These are phyloP conservation scores for Pleurotus platypus DNA, from an alignment of 768 basidiomycete genomes.

Conservation along the genomic window DNA sequence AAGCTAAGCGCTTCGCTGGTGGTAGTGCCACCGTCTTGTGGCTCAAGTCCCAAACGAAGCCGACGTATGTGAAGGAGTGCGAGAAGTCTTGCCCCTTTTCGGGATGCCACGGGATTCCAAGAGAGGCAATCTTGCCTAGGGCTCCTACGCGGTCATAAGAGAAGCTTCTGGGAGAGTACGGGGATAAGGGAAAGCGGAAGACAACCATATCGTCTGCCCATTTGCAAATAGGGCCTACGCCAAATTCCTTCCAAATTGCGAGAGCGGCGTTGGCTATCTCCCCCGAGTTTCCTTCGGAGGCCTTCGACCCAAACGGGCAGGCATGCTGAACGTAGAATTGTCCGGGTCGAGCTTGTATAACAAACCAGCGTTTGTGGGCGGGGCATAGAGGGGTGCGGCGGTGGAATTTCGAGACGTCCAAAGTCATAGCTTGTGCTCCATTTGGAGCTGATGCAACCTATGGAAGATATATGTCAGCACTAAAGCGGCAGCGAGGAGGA, in stretches of 20 bases:
- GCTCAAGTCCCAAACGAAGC: conserved; percentile 25
- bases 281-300: no score
- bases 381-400: conserved; percentile 12
- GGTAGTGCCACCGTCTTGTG: conserved; percentile 19
- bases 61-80: conserved; percentile 18
- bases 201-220: conserved; percentile 5
- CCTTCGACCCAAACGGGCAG: conserved; percentile 10
- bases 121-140: conserved; percentile 10
- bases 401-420: conserved; percentile 22
- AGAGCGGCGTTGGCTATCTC: no score
- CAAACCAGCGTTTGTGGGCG: conserved; percentile 14
- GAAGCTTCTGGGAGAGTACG: no score
- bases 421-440: conserved; percentile 23
- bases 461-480: no score
- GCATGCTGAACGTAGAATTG: conserved; percentile 18
- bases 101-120: conserved; percentile 21
- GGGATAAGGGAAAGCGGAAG: conserved; percentile 16
- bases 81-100: conserved; percentile 21
- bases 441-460: conserved; percentile 22
- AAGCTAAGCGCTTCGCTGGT: conserved; percentile 21
- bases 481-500: not conserved
- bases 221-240: no score
- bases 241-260: no score
- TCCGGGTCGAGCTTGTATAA: conserved; percentile 8
- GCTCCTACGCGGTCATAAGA: conserved; percentile 15